Evolutionary conservation across 2,329 filamentous ascomycete genomes (phyloP).

Genomic region (Ophiocordyceps australis): DNA sequence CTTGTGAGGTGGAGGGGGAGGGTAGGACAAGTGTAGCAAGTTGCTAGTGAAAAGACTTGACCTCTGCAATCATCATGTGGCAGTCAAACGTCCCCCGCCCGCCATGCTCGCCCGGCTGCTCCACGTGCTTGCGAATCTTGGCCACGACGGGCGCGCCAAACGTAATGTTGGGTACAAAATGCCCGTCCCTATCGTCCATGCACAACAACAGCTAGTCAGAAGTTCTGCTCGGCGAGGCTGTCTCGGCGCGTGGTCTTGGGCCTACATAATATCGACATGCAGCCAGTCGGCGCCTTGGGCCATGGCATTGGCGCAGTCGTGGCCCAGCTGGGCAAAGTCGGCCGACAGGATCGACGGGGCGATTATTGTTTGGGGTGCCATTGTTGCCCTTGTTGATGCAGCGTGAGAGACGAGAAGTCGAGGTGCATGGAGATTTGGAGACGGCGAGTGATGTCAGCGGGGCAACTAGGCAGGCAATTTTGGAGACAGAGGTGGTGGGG

Average conservation of each 20-base stretch:
- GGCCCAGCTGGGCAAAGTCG: conserved; percentile 79
- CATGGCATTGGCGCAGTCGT: conserved; percentile 76
- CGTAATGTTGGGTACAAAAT: conserved; percentile 97
- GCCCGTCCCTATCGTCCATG: conserved; percentile 56
- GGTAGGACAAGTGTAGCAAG: not conserved
- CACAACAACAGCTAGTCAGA: conserved; percentile 1
- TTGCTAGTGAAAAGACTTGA: conserved; percentile 17
- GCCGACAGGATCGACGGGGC: conserved; percentile 96
- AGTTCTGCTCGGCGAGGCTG: not conserved
- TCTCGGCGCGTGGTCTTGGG: conserved; percentile 7
- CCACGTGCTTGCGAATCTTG: conserved; percentile 78
- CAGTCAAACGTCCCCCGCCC: conserved; percentile 93
- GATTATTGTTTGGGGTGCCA: conserved; percentile 86
- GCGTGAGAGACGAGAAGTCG: not conserved
- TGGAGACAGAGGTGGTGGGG: no score
- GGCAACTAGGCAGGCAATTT: no score
- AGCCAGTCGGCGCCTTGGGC: conserved; percentile 78
- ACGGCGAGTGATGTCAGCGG: conserved; percentile 4
- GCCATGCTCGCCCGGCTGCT: conserved; percentile 46
- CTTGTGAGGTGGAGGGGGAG: no score
- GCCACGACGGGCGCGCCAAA: conserved; percentile 91
- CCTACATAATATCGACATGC: conserved; percentile 75
- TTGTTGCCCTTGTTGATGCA: conserved; percentile 20
- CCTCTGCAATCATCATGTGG: conserved; percentile 99
- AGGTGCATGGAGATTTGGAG: not conserved